These are phyloP conservation scores for Apiospora malaysiana DNA, from an alignment of 2,329 filamentous ascomycete species.

Conservation along the genomic window DNA sequence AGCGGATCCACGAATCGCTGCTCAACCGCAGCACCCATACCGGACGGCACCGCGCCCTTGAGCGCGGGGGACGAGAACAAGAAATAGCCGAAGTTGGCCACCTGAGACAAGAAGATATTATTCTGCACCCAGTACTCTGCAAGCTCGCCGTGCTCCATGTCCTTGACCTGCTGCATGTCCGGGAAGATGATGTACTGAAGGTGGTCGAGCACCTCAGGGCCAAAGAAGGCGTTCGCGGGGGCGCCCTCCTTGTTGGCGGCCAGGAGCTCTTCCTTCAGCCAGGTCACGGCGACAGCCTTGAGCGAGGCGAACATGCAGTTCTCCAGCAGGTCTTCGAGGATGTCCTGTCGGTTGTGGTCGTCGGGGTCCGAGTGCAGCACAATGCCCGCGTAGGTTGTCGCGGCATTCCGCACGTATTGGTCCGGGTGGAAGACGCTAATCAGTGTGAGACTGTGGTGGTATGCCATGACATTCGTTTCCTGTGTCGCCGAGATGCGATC, in stretches of 20 bases:
- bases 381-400: slow-evolving; percentile 57
- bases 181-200: slow-evolving; percentile 69
- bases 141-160: slow-evolving; percentile 49
- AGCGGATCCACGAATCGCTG: slow-evolving; percentile 64
- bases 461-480: slow-evolving; percentile 58
- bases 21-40: slow-evolving; percentile 63
- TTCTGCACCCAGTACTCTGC: slow-evolving; percentile 59
- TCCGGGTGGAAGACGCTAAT: slow-evolving; percentile 63
- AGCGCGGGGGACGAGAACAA: slow-evolving; percentile 55
- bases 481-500: slow-evolving; percentile 47
- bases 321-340: slow-evolving; percentile 69
- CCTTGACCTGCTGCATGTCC: slow-evolving; percentile 54
- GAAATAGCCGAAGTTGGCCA: slow-evolving; percentile 66
- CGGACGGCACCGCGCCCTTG: slow-evolving; percentile 56
- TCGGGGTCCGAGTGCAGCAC: slow-evolving; percentile 65
- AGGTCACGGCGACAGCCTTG: slow-evolving; percentile 67
- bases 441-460: slow-evolving; percentile 65
- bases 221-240: slow-evolving; percentile 51
- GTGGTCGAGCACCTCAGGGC: slow-evolving; percentile 60
- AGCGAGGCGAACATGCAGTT: slow-evolving; percentile 68
- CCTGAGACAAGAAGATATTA: slow-evolving; percentile 62
- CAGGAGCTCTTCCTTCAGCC: slow-evolving; percentile 68
- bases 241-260: slow-evolving; percentile 43
- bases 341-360: slow-evolving; percentile 62
- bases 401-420: slow-evolving; percentile 59